Base-by-base conservation (phyloP, 495 filamentous ascomycete species). In the Halenospora varia region DNA sequence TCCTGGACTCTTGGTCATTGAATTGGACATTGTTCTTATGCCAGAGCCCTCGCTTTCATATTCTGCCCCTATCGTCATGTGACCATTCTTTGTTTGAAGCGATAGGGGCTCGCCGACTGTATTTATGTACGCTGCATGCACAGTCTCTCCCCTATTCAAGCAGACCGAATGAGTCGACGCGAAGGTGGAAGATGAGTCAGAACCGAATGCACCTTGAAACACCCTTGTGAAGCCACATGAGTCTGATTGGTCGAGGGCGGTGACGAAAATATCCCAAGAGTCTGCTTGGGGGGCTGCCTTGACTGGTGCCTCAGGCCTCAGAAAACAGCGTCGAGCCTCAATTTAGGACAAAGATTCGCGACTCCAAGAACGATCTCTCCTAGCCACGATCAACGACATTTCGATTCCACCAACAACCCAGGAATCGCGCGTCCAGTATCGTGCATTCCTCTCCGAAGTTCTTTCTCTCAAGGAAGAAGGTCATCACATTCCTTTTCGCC, bases 381-480 rank as follows among this genome's bases (percentile, higher is more conserved):
- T 29, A 22, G 11, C 29, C 39, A 23, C 41, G 22, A 46, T 49
- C 53, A 51, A 42, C 53, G 29, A 48, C 61, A 63, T 47, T 53
- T 56, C 40, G 52, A 25, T 55, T 51, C 40, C 25, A 40, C 44
- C 45, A 46, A 55, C 51, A 50, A 45, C 22, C 18, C 20, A 55
- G 62, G 65, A 64, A 63, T 67, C 57, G 62, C 65, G 62, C 65
- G 62, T 62, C 45, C 1, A 23, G 26, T 19, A 65, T 61, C 62
- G 65, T 63, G 65, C 48, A 63, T 65, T 63, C 60, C 62, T 58
- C 25, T 23, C 45, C 19, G 57, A 54, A 55, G 26, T 39, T 59
- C 62, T 65, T 68, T 63, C 65, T 62, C 41, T 17, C 35, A 56
- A 65, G 60, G 24, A 58, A 65, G 65, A 68, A 63, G 50, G 40